Evolutionary conservation across 257 asterid genomes (phyloP), one percentile per base, ranked within the genome.

Genomic region (Solanum etuberosum): DNA sequence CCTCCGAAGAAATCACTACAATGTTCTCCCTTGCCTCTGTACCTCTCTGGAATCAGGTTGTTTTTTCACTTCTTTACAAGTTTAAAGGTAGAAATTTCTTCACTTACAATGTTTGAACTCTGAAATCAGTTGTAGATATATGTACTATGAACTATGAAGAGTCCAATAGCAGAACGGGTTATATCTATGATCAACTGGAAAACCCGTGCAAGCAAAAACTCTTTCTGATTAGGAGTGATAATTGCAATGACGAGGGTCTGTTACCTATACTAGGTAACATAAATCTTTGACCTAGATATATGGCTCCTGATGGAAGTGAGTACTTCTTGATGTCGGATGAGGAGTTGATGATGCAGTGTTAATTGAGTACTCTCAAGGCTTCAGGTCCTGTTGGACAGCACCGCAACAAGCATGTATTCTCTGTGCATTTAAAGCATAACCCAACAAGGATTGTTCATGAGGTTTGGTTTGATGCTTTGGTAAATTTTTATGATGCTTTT

Each of bases 351-450:
- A 91, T 92, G 84, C 98, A 93, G 87, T 97, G 98, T 35, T 96
- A 97, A 91, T 92, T 94, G 96, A 91, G 84, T 85, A 94, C 98
- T 85, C 95, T 88, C 88, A 97, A 93, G 90, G 90, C 94, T 40
- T 95, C 98, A 2, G 99, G 99, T 65, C 98, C 98, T 2, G 98
- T 98, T 38, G 98, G 99, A 57, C 99, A 97, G 89, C 99, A 97
- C 91, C 98, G 98, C 38, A 97, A 97, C 92, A 97, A 97, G 92
- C 94, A 97, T 20, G 99, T 95, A 90, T 91, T 98, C 81, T 97
- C 99, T 68, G 99, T 97, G 90, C 98, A 98, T 83, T 91, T 97
- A 84, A 97, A 95, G 94, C 99, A 97, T 91, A 92, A 93, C 31
- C 99, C 98, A 8, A 94, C 98, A 1, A 97, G 98, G 89, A 92